Conservation (phyloP, 805 yeast species). For the Lipomyces mesembrius region DNA sequence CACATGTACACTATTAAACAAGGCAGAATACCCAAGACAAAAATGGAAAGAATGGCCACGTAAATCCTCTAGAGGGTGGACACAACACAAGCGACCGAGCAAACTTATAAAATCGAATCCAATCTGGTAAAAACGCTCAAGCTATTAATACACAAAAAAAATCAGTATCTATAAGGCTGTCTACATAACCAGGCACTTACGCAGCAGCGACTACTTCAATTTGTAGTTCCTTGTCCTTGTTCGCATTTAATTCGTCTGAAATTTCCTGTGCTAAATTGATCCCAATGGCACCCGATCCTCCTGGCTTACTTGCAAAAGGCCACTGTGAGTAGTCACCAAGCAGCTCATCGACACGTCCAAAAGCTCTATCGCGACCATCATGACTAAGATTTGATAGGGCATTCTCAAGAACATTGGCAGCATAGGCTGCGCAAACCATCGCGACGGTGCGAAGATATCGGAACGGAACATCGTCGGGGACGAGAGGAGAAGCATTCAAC, state of each 20-base stretch:
- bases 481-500: conserved; percentile 57
- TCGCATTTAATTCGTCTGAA: conserved; percentile 52
- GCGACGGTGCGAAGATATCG: conserved; percentile 77
- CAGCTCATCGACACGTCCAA: conserved; percentile 91
- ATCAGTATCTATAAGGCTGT: background rate
- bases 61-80: background rate
- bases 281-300: conserved; percentile 61
- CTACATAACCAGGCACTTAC: conserved; percentile 21
- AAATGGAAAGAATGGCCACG: background rate
- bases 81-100: background rate
- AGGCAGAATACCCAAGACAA: background rate
- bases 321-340: conserved; percentile 78
- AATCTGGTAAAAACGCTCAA: conserved; percentile 76
- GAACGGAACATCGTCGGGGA: conserved; percentile 70
- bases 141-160: conserved; percentile 3
- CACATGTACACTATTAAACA: background rate
- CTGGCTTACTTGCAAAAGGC: conserved; percentile 69
- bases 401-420: conserved; percentile 95
- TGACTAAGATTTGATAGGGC: conserved; percentile 72
- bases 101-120: conserved; percentile 74
- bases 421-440: conserved; percentile 85
- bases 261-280: conserved; percentile 63
- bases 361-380: conserved; percentile 89
- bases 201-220: conserved; percentile 94
- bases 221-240: conserved; percentile 62